These are phyloP conservation scores for Fusarium algeriense DNA, from an alignment of 2,329 filamentous ascomycete species.

Conservation along the genomic window DNA sequence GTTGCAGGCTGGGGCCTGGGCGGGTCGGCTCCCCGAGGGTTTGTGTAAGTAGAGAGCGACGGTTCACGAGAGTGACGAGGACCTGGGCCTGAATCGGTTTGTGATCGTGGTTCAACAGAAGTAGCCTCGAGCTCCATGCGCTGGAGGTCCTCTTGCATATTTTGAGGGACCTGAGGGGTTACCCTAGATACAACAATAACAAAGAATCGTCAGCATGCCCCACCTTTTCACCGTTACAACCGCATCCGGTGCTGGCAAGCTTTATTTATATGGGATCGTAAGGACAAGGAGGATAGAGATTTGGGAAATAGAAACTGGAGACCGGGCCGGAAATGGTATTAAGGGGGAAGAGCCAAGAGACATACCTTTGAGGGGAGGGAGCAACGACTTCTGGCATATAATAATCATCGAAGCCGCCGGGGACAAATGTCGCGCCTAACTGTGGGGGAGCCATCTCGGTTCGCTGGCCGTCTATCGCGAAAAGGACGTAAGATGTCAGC, in stretches of 20 bases:
- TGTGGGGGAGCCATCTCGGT: slow-evolving; percentile 48
- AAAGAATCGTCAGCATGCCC: slow-evolving; percentile 56
- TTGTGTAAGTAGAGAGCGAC: slow-evolving; percentile 57
- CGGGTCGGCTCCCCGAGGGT: slow-evolving; percentile 46
- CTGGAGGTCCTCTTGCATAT: slow-evolving; percentile 95
- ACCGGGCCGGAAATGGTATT: slow-evolving; percentile 28
- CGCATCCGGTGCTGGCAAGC: slow-evolving; percentile 44
- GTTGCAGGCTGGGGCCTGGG: slow-evolving; percentile 49
- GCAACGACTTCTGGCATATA: slow-evolving; percentile 72
- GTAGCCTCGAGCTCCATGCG: slow-evolving; percentile 87
- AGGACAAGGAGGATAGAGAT: slow-evolving; percentile 34
- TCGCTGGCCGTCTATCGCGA: slow-evolving; percentile 47
- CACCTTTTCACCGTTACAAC: slow-evolving; percentile 49
- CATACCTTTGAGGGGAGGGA: slow-evolving; percentile 69
- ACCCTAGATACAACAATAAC: slow-evolving; percentile 68
- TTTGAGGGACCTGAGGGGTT: slow-evolving; percentile 94
- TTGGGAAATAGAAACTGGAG: slow-evolving; percentile 38
- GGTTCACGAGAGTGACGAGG: slow-evolving; percentile 58
- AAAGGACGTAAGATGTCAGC: slow-evolving; percentile 49
- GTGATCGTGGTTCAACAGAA: slow-evolving; percentile 55
- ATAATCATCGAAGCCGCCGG: slow-evolving; percentile 69
- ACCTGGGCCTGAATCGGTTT: slow-evolving; percentile 49
- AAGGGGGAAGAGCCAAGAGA: slow-evolving; percentile 39
- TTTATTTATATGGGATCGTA: slow-evolving; percentile 30
- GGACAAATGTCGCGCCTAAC: slow-evolving; percentile 69